Percentiles rank a stretch among this genome's conserved stretches.
Conservation (phyloP, 768 basidiomycete genomes). For the Suillus fuscotomentosus region DNA sequence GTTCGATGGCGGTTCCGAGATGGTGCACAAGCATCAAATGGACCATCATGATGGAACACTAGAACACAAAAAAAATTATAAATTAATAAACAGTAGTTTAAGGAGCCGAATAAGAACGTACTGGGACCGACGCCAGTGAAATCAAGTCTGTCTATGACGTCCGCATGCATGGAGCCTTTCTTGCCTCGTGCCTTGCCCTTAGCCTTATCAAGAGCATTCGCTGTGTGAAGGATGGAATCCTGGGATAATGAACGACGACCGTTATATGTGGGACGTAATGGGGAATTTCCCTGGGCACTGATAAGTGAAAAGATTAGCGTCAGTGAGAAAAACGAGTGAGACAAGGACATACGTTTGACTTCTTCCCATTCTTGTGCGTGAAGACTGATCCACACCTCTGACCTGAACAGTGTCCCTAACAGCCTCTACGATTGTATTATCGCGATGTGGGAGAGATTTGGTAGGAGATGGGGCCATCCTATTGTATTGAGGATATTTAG, state of each 20-base stretch:
- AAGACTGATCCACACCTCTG: slow-evolving; percentile 40
- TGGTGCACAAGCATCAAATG: slow-evolving; percentile 89
- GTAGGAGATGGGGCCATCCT: slow-evolving; percentile 25
- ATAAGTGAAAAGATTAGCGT: slow-evolving; percentile 19
- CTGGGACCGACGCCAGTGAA: slow-evolving; percentile 83
- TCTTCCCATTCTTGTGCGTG: slow-evolving; percentile 51
- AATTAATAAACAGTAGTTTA: slow-evolving; percentile 8
- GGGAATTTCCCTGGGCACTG: slow-evolving; percentile 19
- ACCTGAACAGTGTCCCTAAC: slow-evolving; percentile 69
- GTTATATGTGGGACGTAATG: slow-evolving; percentile 22
- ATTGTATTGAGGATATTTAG: slow-evolving; percentile 25
- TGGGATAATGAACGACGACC: slow-evolving; percentile 50
- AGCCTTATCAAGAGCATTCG: slow-evolving; percentile 42
- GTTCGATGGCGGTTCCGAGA: slow-evolving; percentile 80
- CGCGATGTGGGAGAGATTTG: slow-evolving; percentile 34
- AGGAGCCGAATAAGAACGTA: slow-evolving; percentile 38
- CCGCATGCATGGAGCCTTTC: slow-evolving; percentile 82
- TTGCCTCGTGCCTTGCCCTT: slow-evolving; percentile 50
- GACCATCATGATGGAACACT: slow-evolving; percentile 94
- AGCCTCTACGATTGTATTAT: slow-evolving; percentile 51
- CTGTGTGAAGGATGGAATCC: slow-evolving; percentile 42
- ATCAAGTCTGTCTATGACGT: slow-evolving; percentile 88
- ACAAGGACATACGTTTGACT: slow-evolving; percentile 50
- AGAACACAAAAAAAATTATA: slow-evolving; percentile 10
- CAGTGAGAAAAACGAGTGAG: slow-evolving; percentile 27